These are phyloP conservation scores for Sugiyamaella paludigena DNA, from an alignment of 1,139 yeast species.

Conservation along the genomic window DNA sequence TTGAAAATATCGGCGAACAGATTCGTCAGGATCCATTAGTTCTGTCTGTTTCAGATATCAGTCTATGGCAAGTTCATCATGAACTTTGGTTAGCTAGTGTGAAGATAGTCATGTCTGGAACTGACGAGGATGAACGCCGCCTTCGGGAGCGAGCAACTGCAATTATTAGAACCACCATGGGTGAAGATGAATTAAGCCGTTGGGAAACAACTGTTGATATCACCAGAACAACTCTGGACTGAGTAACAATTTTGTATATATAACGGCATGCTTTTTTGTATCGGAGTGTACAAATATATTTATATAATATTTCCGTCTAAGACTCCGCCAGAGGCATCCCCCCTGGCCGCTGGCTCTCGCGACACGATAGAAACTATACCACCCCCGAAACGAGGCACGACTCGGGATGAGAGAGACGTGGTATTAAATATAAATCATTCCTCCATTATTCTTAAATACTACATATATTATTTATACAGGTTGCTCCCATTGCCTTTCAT, in stretches of 20 bases:
- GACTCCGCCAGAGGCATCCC: too few species aligned
- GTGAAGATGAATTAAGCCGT: constrained; percentile 23
- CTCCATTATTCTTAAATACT: not conserved
- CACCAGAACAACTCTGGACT: constrained; percentile 25
- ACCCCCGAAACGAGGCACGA: too few species aligned
- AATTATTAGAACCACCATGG: constrained; percentile 32
- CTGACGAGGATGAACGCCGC: constrained; percentile 35
- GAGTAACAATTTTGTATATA: not conserved
- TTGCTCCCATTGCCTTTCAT: constrained; percentile 42
- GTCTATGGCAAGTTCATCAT: constrained; percentile 46
- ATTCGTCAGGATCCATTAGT: constrained; percentile 33
- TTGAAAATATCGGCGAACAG: constrained; percentile 30
- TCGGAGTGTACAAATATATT: not conserved
- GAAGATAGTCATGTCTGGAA: constrained; percentile 37
- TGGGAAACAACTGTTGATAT: constrained; percentile 45
- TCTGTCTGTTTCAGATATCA: constrained; percentile 34
- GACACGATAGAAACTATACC: too few species aligned
- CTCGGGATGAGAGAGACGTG: too few species aligned
- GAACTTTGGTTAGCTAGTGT: constrained; percentile 43
- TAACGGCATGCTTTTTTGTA: not conserved
- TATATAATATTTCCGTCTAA: not conserved
- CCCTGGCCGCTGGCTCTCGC: constrained; percentile 5
- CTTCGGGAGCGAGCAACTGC: constrained; percentile 36
- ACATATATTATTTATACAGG: constrained; percentile 3
- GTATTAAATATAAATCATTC: too few species aligned